Conservation (phyloP, 768 basidiomycete species). For the Russula lepida region DNA sequence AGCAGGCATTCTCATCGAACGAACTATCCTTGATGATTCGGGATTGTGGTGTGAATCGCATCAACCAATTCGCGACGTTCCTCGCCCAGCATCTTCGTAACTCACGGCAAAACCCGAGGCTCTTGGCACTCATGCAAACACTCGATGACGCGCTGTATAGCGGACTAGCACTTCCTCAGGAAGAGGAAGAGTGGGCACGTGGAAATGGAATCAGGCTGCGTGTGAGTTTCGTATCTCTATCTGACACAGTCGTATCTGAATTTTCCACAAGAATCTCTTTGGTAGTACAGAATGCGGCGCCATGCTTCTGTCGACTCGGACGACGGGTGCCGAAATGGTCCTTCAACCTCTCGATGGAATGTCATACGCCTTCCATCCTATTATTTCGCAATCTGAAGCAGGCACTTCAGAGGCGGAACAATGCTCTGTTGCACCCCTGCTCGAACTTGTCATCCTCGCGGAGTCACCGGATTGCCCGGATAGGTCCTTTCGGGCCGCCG, state of each 20-base stretch:
- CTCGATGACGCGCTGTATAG: slow-evolving; percentile 60
- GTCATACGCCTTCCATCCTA: slow-evolving; percentile 59
- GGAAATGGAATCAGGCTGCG: slow-evolving; percentile 53
- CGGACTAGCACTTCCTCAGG: slow-evolving; percentile 53
- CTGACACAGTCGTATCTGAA: slow-evolving; percentile 23
- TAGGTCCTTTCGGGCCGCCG: slow-evolving; percentile 43
- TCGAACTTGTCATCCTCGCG: slow-evolving; percentile 63
- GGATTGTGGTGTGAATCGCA: slow-evolving; percentile 58
- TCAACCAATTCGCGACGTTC: slow-evolving; percentile 69
- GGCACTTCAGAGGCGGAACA: slow-evolving; percentile 34
- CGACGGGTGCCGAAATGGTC: slow-evolving; percentile 44
- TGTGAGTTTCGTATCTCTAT: slow-evolving; percentile 34
- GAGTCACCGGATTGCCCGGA: slow-evolving; percentile 66
- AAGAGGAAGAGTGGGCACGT: slow-evolving; percentile 67
- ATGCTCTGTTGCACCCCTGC: slow-evolving; percentile 39
- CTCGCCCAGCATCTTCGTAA: slow-evolving; percentile 54
- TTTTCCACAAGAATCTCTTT: slow-evolving; percentile 52
- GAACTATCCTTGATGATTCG: slow-evolving; percentile 68
- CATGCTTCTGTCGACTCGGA: slow-evolving; percentile 45
- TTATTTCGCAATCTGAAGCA: slow-evolving; percentile 31
- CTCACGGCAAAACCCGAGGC: slow-evolving; percentile 49
- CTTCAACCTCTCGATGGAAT: slow-evolving; percentile 54
- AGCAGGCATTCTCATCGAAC: slow-evolving; percentile 52
- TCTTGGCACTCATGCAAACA: slow-evolving; percentile 45
- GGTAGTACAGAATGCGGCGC: slow-evolving; percentile 77